Evolutionary conservation across 1,284 basidiomycete species (phyloP), one percentile per base, ranked within the genome.

Genomic region (Ganoderma resinaceum): DNA sequence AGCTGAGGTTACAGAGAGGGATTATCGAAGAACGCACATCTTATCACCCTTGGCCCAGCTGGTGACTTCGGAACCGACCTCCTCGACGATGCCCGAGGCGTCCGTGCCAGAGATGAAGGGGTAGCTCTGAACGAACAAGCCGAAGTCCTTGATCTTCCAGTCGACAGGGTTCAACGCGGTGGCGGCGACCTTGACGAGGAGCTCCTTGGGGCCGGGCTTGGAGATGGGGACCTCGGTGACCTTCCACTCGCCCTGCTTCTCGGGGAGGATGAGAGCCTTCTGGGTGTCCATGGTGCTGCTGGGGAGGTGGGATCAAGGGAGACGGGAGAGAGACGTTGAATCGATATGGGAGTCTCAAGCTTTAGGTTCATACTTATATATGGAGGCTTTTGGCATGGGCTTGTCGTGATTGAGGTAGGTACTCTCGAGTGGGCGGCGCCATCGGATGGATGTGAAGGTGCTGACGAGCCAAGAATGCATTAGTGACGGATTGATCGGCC

Each of bases 81-180:
- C 77, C 23, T 83, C 82, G 37, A 89, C 82, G 11, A 80, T 75
- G 2, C 88, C 88, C 3, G 82, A 80, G 53, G 79, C 82, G 70
- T 89, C 88, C 3, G 76, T 79, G 18, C 88, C 88, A 20, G 85
- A 69, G 23, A 84, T 75, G 1, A 79, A 74, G 2, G 84, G 84
- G 67, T 70, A 84, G 0, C 74, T 62, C 0, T 73, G 57, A 0
- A 78, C 64, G 43, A 75, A 63, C 35, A 75, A 0, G 11, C 77
- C 81, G 11, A 72, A 70, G 6, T 69, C 49, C 55, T 80, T 81
- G 14, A 82, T 79, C 69, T 80, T 82, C 79, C 81, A 82, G 57
- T 85, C 84, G 40, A 78, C 75, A 1, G 80, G 81, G 66, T 82
- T 82, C 20, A 83, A 72, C 1, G 77, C 79, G 6, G 77, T 72